These are phyloP conservation scores for Huntiella omanensis DNA, from an alignment of 2,329 filamentous ascomycete genomes.

Conservation along the genomic window DNA sequence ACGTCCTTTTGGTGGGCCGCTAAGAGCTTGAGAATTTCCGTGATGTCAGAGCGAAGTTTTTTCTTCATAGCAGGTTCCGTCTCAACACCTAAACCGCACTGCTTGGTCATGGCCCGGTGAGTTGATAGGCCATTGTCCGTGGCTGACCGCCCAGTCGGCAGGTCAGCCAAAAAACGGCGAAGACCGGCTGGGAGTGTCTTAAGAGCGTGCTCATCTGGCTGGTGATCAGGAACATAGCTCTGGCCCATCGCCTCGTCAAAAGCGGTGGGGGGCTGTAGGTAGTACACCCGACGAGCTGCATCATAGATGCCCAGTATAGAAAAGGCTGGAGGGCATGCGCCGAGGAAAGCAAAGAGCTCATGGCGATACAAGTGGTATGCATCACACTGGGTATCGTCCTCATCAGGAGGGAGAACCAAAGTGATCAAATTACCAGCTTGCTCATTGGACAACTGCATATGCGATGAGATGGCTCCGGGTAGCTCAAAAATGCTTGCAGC, in stretches of 20 bases:
- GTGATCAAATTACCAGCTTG: slow-evolving; percentile 6
- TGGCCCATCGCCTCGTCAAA: slow-evolving; percentile 6
- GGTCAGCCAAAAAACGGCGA: slow-evolving; percentile 10
- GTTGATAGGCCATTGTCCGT: not conserved
- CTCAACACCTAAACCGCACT: slow-evolving; percentile 4
- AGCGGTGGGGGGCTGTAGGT: slow-evolving; percentile 10
- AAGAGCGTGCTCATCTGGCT: not conserved
- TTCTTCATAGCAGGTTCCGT: slow-evolving; percentile 10
- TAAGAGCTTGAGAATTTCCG: slow-evolving; percentile 8
- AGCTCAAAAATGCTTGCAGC: slow-evolving; percentile 7
- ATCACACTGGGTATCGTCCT: slow-evolving; percentile 8
- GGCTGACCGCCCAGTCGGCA: not conserved
- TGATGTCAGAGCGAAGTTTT: slow-evolving; percentile 10
- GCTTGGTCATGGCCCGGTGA: not conserved
- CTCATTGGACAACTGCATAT: not conserved
- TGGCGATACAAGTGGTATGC: slow-evolving; percentile 8
- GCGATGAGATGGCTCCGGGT: not conserved
- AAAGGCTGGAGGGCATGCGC: slow-evolving; percentile 7
- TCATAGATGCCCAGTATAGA: slow-evolving; percentile 10
- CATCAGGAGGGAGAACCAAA: slow-evolving; percentile 7
- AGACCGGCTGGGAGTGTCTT: slow-evolving; percentile 9
- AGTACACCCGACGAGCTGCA: slow-evolving; percentile 10
- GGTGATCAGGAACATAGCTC: not conserved
- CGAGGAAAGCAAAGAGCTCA: slow-evolving; percentile 8
- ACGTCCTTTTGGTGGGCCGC: slow-evolving; percentile 8